Percentiles rank a stretch among this genome's conserved stretches.
Conservation (phyloP, 2,329 filamentous ascomycete species). For the Dactylellina cionopaga region DNA sequence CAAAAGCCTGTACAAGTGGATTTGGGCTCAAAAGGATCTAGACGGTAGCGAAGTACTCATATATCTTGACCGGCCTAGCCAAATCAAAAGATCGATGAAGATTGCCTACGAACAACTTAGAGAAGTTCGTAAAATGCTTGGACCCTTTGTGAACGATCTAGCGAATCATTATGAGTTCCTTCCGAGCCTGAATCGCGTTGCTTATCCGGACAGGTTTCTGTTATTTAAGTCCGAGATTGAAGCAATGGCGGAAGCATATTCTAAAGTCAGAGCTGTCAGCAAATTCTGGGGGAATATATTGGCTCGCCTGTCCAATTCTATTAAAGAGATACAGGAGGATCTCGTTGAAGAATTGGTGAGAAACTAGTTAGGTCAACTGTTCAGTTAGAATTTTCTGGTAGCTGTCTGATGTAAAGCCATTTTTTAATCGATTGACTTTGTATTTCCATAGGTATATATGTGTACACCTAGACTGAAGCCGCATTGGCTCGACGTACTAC, state of each 20-base stretch:
- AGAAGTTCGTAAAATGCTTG: background rate
- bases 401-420: too few species aligned
- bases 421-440: too few species aligned
- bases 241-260: background rate
- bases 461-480: too few species aligned
- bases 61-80: background rate
- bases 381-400: too few species aligned
- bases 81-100: conserved; percentile 11
- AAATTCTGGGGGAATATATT: background rate
- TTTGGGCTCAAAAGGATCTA: conserved; percentile 23
- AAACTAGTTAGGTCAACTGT: background rate
- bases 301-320: background rate
- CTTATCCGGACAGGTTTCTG: conserved; percentile 13
- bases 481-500: too few species aligned
- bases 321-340: conserved; percentile 10
- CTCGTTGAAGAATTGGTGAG: background rate
- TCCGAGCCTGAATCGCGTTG: background rate
- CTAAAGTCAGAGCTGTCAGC: background rate
- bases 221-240: background rate
- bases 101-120: background rate
- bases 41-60: conserved; percentile 14
- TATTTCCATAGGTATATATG: too few species aligned
- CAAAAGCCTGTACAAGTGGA: conserved; percentile 6
- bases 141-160: background rate
- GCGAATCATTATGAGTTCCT: background rate